A percentile compares a stretch with the other conserved stretches of the same genome.
These are phyloP conservation scores for Pythium plurisporium DNA, from an alignment of 352 stramenopile genomes.

Conservation along the genomic window DNA sequence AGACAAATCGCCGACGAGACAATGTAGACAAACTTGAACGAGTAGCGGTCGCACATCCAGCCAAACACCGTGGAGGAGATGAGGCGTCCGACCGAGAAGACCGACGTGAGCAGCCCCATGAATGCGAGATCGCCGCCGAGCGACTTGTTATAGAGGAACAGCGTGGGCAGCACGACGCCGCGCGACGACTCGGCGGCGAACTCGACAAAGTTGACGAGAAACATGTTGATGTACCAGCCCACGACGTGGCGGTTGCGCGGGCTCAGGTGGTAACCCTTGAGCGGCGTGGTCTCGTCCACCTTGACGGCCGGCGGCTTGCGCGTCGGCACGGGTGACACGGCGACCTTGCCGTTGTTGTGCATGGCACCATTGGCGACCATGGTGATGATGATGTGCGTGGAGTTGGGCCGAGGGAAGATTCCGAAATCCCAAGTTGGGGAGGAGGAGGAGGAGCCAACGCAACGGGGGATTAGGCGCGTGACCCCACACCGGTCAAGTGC, in stretches of 20 bases:
- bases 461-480: background rate
- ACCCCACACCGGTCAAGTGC: background rate
- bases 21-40: slow-evolving; percentile 77
- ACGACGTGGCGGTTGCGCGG: slow-evolving; percentile 36
- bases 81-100: slow-evolving; percentile 75
- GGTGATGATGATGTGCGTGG: background rate
- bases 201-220: slow-evolving; percentile 82
- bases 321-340: background rate
- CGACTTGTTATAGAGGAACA: slow-evolving; percentile 84
- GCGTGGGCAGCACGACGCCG: slow-evolving; percentile 69
- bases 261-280: slow-evolving; percentile 38
- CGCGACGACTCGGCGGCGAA: slow-evolving; percentile 75
- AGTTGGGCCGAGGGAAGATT: too few relatives aligned
- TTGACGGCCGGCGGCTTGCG: slow-evolving; percentile 5
- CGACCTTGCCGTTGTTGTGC: background rate
- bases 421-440: background rate
- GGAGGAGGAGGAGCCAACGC: background rate
- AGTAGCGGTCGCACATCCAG: slow-evolving; percentile 82
- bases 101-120: slow-evolving; percentile 77
- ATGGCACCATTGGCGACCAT: slow-evolving; percentile 4
- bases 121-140: slow-evolving; percentile 69
- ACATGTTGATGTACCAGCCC: slow-evolving; percentile 77
- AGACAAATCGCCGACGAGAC: slow-evolving; percentile 73
- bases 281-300: slow-evolving; percentile 20
- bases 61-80: slow-evolving; percentile 80